These are phyloP conservation scores for Musa balbisiana DNA, from an alignment of 202 grass and related monocot species.

Conservation along the genomic window DNA sequence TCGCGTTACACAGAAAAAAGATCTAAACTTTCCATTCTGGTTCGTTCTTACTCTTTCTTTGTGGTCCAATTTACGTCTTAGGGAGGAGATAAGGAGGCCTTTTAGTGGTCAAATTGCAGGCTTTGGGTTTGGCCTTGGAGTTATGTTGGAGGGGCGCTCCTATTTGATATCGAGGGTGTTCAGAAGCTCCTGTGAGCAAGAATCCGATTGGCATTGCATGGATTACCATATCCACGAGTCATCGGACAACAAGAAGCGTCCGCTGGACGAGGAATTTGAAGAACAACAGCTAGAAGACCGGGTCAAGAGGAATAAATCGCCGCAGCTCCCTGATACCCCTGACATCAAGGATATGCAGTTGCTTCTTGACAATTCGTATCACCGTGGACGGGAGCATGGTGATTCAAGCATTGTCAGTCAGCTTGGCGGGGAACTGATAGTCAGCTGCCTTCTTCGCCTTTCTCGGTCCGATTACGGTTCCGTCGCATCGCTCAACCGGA, in stretches of 20 bases:
- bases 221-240: constrained; percentile 31
- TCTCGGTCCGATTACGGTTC: constrained; percentile 79
- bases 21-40: background rate
- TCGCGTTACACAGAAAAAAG: constrained; percentile 23
- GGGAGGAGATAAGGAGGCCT: background rate
- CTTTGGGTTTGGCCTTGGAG: background rate
- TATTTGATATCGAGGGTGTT: constrained; percentile 49
- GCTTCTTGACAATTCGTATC: constrained; percentile 14
- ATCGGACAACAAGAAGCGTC: constrained; percentile 58
- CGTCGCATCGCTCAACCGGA: constrained; percentile 61
- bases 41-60: background rate
- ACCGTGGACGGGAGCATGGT: constrained; percentile 16
- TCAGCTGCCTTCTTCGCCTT: constrained; percentile 69
- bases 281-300: constrained; percentile 38
- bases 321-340: constrained; percentile 68
- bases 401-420: constrained; percentile 44
- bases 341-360: constrained; percentile 51
- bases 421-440: constrained; percentile 66
- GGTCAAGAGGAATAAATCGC: constrained; percentile 55
- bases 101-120: constrained; percentile 2
- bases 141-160: constrained; percentile 75
- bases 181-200: constrained; percentile 49
- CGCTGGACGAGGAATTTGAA: constrained; percentile 25
- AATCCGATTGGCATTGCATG: constrained; percentile 44
- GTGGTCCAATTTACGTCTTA: background rate